A percentile compares a stretch with the other conserved stretches of the same genome.
These are phyloP conservation scores for Chaetomium strumarium DNA, from an alignment of 2,329 filamentous ascomycete genomes.

Conservation along the genomic window DNA sequence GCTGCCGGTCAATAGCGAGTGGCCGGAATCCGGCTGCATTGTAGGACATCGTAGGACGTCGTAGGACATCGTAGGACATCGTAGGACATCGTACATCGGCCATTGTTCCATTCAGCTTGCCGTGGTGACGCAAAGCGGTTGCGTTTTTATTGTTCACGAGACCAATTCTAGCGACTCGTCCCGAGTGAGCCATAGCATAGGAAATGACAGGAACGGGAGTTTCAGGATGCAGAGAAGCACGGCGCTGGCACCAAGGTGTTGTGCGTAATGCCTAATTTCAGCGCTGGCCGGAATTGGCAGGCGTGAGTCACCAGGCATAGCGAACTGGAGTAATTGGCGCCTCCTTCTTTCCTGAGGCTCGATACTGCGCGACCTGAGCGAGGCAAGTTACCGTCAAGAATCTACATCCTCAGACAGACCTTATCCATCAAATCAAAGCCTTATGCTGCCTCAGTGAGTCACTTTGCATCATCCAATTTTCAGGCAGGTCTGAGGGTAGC, in stretches of 20 bases:
- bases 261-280: constrained; percentile 9
- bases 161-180: neutral
- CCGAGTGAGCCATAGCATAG: constrained; percentile 2
- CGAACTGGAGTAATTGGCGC: neutral
- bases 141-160: neutral
- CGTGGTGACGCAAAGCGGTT: neutral
- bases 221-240: neutral
- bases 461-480: neutral
- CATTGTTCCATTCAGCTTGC: neutral
- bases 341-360: neutral
- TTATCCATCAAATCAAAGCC: neutral
- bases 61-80: neutral
- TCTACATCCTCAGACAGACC: neutral
- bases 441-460: too few relatives aligned
- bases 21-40: too few relatives aligned
- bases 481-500: neutral
- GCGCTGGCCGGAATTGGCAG: constrained; percentile 2
- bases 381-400: neutral
- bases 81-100: neutral
- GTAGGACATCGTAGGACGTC: neutral
- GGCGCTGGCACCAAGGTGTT: neutral
- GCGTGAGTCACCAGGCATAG: constrained; percentile 11
- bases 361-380: constrained; percentile 11
- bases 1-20: too few relatives aligned
- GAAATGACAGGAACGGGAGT: neutral